Conservation (phyloP, 768 basidiomycete genomes). For the Rhizopogon sp. region DNA sequence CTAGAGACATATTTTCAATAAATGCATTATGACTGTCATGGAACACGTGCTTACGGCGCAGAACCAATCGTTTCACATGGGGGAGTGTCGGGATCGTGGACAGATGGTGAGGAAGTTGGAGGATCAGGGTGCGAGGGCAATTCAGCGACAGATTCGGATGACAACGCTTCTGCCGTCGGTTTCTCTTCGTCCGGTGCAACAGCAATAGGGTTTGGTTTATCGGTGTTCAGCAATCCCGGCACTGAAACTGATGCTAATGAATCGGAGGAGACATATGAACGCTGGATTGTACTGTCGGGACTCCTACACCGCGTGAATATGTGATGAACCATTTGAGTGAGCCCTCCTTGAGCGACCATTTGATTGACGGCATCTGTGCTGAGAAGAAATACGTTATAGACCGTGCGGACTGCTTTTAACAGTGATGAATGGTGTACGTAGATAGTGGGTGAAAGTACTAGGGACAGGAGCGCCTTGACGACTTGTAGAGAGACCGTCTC, state of each 20-base stretch:
- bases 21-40: background rate
- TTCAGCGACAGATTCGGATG: background rate
- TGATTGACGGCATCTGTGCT: conserved; percentile 90
- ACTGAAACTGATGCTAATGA: conserved; percentile 2
- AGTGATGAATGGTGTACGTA: conserved; percentile 94
- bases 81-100: background rate
- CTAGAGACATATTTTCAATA: background rate
- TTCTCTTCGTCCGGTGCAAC: background rate
- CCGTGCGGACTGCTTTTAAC: conserved; percentile 93
- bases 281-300: conserved; percentile 12
- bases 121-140: background rate
- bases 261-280: conserved; percentile 21
- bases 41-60: background rate
- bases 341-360: conserved; percentile 95
- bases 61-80: background rate
- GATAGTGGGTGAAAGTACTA: conserved; percentile 82
- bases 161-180: background rate
- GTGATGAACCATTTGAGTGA: conserved; percentile 98
- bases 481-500: conserved; percentile 94
- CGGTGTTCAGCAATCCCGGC: background rate
- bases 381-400: conserved; percentile 96
- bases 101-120: background rate
- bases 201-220: background rate
- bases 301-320: conserved; percentile 80
- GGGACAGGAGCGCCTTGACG: conserved; percentile 87